Evolutionary conservation across 345 rosid genomes (phyloP), one percentile per base, ranked within the genome.

Genomic region (Brassica cretica): DNA sequence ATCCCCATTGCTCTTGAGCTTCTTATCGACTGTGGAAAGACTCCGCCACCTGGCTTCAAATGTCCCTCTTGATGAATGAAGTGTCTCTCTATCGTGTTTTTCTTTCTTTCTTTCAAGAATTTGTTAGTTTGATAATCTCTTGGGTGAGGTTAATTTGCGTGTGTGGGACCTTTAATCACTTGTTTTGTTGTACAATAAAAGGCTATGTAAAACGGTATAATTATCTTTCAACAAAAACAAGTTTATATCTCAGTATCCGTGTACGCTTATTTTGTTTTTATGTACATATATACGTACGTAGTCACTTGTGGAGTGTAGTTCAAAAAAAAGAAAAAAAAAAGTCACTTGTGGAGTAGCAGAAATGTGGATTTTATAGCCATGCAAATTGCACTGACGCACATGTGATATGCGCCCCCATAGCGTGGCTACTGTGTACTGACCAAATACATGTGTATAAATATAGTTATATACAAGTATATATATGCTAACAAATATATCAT

Each of bases 1-100:
- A 11, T 92, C 1, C 98, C 98, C 19, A 75, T 94, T 72, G 98
- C 97, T 72, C 98, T 94, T 70, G 80, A 89, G 68, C 86, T 94
- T 33, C 97, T 94, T 37, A 5, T 94, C 10, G 87, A 88, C 62
- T 94, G 98, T 79, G 98, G 98, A 27, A 92, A 91, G 76, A 81
- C 79, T 49, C 91, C 97, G 12, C 97, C 98, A 14, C 25, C 85
- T 0, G 97, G 93, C 15, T 94, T 91, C 78, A 82, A 87, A 15
- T 94, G 98, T 79, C 76, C 82, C 2, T 12, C 79, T 70, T 79
- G 15, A 73, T 33, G 56, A 68, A 61, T 72, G 69, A 60, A 78
- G 46, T 61, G 63, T 60, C 2, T 72, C 44, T 60, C 16, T 53
- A 53, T 16, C 21, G 53, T 30, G 70, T 79, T 73, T 73, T 70